Conservation (phyloP, 345 rosid genomes). For the Lumnitzera racemosa region DNA sequence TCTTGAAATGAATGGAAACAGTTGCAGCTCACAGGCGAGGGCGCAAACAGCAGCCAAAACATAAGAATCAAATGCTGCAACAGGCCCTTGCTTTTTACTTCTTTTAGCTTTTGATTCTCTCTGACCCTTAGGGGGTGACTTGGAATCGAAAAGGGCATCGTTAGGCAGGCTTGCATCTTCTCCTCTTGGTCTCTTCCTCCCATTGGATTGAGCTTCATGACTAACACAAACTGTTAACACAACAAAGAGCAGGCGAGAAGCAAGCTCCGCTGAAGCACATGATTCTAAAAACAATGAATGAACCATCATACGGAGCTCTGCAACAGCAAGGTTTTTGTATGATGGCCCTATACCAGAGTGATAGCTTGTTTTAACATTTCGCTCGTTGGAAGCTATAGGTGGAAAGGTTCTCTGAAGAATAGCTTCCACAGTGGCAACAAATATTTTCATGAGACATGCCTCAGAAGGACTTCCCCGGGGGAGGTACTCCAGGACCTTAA, state of each 20-base stretch:
- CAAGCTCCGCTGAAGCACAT: slow-evolving; percentile 82
- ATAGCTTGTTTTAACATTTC: slow-evolving; percentile 41
- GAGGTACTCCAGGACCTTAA: slow-evolving; percentile 94
- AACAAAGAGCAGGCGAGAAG: slow-evolving; percentile 89
- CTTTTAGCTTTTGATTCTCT: slow-evolving; percentile 38
- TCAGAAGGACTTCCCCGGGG: slow-evolving; percentile 98
- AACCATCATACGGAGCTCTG: slow-evolving; percentile 96
- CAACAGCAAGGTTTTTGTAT: slow-evolving; percentile 82
- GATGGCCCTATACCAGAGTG: slow-evolving; percentile 49
- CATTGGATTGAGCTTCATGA: slow-evolving; percentile 83
- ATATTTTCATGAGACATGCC: slow-evolving; percentile 96
- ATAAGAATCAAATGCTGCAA: slow-evolving; percentile 93
- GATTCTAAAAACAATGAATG: slow-evolving; percentile 93
- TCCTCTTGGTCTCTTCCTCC: slow-evolving; percentile 60
- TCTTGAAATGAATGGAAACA: slow-evolving; percentile 69
- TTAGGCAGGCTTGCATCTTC: slow-evolving; percentile 34
- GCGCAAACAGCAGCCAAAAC: slow-evolving; percentile 97
- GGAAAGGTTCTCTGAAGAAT: slow-evolving; percentile 88
- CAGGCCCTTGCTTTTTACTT: slow-evolving; percentile 80
- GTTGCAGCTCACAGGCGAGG: slow-evolving; percentile 92
- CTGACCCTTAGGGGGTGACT: slow-evolving; percentile 23
- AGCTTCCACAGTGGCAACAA: slow-evolving; percentile 93
- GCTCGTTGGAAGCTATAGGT: slow-evolving; percentile 47
- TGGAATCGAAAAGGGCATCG: slow-evolving; percentile 35
- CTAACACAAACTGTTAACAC: slow-evolving; percentile 95